A percentile compares a stretch with the other conserved stretches of the same genome.
Conservation (phyloP, 768 basidiomycete species). For the Gloeophyllum trabeum region DNA sequence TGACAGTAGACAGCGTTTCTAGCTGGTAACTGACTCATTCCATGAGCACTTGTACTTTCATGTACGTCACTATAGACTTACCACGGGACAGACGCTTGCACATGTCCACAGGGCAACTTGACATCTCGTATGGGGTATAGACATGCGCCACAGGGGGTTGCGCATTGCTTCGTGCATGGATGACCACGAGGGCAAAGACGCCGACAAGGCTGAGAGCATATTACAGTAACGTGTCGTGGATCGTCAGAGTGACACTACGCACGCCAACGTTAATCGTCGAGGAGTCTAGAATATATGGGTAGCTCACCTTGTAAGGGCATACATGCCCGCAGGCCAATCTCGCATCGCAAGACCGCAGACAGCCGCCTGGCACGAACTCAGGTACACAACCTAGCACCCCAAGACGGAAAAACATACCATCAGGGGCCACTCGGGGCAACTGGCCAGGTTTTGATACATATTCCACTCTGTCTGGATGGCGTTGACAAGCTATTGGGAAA, state of each 20-base stretch:
- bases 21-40: too few species aligned
- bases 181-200: conserved; percentile 43
- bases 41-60: too few species aligned
- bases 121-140: conserved; percentile 33
- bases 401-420: conserved; percentile 35
- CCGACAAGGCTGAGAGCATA: conserved; percentile 37
- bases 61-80: conserved; percentile 17
- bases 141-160: conserved; percentile 42
- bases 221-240: conserved; percentile 34
- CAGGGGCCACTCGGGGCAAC: conserved; percentile 39
- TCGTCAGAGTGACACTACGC: conserved; percentile 52
- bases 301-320: conserved; percentile 46
- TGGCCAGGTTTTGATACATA: conserved; percentile 38
- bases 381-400: not conserved
- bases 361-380: conserved; percentile 48
- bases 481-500: conserved; percentile 46
- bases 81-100: conserved; percentile 33
- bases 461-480: conserved; percentile 33
- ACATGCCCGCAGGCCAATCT: conserved; percentile 50
- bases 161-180: conserved; percentile 45
- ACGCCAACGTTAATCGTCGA: not conserved
- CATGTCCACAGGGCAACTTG: conserved; percentile 48
- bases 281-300: not conserved
- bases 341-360: conserved; percentile 41
- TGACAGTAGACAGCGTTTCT: too few species aligned